Conservation (phyloP, 2,329 filamentous ascomycete species). For the Aspergillus puulaauensis region DNA sequence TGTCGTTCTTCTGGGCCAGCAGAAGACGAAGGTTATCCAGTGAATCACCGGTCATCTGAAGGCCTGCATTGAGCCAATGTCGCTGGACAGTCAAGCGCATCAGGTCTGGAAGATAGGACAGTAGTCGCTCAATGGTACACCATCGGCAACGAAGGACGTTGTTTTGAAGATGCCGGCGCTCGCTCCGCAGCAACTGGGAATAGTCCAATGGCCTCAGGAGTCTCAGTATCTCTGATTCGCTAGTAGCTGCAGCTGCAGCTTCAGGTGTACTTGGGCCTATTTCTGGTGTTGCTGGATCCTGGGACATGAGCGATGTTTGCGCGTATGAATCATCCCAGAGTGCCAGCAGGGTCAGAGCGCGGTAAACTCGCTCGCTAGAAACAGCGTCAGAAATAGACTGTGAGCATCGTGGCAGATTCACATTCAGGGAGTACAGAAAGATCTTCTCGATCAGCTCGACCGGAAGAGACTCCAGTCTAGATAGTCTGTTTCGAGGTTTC, state of each 20-base stretch:
- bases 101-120: slow-evolving; percentile 34
- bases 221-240: slow-evolving; percentile 22
- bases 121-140: slow-evolving; percentile 38
- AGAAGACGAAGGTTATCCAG: slow-evolving; percentile 21
- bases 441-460: slow-evolving; percentile 54
- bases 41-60: slow-evolving; percentile 21
- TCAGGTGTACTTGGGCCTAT: background rate
- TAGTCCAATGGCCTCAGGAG: slow-evolving; percentile 40
- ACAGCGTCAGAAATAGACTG: slow-evolving; percentile 38
- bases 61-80: slow-evolving; percentile 29
- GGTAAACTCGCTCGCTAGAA: slow-evolving; percentile 43
- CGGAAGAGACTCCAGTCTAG: slow-evolving; percentile 48
- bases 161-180: slow-evolving; percentile 35
- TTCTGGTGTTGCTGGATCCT: slow-evolving; percentile 3
- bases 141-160: slow-evolving; percentile 39
- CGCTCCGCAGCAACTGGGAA: slow-evolving; percentile 21
- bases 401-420: slow-evolving; percentile 46
- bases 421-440: slow-evolving; percentile 49
- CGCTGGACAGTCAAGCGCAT: slow-evolving; percentile 34
- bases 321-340: slow-evolving; percentile 36
- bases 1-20: slow-evolving; percentile 19
- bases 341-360: slow-evolving; percentile 39
- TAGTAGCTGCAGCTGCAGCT: background rate
- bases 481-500: slow-evolving; percentile 20
- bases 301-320: too few relatives aligned